Conservation (phyloP, 495 filamentous ascomycete genomes). For the Lasiosphaeris hirsuta region DNA sequence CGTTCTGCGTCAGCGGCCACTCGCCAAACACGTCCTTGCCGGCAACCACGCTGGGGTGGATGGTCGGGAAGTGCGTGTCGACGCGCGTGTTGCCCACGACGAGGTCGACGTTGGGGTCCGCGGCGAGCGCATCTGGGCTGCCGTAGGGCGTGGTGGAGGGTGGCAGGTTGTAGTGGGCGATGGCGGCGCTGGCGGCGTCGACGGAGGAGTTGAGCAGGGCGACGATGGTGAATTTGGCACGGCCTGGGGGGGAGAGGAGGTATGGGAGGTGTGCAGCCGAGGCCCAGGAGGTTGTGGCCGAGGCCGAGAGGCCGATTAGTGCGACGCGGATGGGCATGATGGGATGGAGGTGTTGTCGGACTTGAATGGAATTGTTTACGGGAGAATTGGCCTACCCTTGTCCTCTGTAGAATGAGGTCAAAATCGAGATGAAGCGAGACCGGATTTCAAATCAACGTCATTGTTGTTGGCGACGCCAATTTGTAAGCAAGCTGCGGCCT, state of each 20-base stretch:
- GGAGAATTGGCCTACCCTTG: no score
- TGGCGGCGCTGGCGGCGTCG: constrained; percentile 47
- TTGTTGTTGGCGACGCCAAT: no score
- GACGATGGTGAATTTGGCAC: constrained; percentile 49
- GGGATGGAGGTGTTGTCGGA: no score
- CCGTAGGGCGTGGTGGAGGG: constrained; percentile 48
- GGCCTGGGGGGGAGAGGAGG: constrained; percentile 41
- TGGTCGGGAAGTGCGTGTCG: constrained; percentile 46
- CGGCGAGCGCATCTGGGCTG: constrained; percentile 44
- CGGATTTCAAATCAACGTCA: no score
- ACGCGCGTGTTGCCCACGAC: constrained; percentile 55
- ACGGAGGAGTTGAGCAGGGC: constrained; percentile 58
- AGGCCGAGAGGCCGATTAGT: constrained; percentile 56
- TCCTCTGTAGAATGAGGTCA: no score
- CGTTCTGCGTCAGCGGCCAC: constrained; percentile 50
- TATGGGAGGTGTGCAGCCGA: constrained; percentile 55
- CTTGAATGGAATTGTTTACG: no score
- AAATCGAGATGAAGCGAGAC: no score
- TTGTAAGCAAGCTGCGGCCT: no score
- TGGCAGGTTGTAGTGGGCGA: constrained; percentile 43
- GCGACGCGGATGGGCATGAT: constrained; percentile 47
- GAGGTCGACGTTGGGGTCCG: constrained; percentile 52
- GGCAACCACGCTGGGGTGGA: constrained; percentile 44
- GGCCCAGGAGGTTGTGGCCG: constrained; percentile 50
- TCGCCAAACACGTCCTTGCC: constrained; percentile 60